phyloP scores from a whole-genome alignment of 2,329 filamentous ascomycete species.

The Fusarium sulawesiense region DNA sequence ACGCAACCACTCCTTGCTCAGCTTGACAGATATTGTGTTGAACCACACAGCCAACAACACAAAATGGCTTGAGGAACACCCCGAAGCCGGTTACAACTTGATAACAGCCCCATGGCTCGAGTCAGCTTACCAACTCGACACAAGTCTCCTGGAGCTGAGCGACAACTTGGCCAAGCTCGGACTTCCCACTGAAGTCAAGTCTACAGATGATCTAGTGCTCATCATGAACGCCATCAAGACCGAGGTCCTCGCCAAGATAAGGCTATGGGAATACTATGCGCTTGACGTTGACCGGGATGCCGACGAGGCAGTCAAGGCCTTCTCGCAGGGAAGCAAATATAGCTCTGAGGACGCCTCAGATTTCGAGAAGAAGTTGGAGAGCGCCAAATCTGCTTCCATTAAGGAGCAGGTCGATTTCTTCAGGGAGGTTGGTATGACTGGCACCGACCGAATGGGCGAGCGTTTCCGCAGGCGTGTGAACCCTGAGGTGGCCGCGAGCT shows the following conservation, averaged over 20 bases:
- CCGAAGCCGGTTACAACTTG: constrained; percentile 94
- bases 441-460: constrained; percentile 80
- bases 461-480: constrained; percentile 80
- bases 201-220: constrained; percentile 76
- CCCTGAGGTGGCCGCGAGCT: constrained; percentile 73
- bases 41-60: constrained; percentile 98
- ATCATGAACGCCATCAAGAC: constrained; percentile 89
- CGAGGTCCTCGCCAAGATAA: constrained; percentile 79
- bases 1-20: constrained; percentile 83
- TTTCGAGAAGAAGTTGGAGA: constrained; percentile 55
- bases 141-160: constrained; percentile 78
- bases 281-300: constrained; percentile 81
- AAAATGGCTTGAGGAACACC: constrained; percentile 92
- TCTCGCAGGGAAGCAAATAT: constrained; percentile 70
- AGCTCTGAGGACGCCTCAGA: constrained; percentile 59
- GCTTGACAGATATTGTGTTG: constrained; percentile 95
- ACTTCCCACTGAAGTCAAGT: constrained; percentile 79
- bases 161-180: constrained; percentile 75
- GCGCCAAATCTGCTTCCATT: constrained; percentile 59
- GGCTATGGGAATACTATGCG: constrained; percentile 94
- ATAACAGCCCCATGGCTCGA: constrained; percentile 85
- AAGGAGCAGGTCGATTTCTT: constrained; percentile 71
- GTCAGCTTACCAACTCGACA: constrained; percentile 71
- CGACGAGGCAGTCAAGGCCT: constrained; percentile 75
- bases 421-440: constrained; percentile 74